Base-by-base conservation (phyloP, 1,139 yeast genomes). In the Meyerozyma carpophila region DNA sequence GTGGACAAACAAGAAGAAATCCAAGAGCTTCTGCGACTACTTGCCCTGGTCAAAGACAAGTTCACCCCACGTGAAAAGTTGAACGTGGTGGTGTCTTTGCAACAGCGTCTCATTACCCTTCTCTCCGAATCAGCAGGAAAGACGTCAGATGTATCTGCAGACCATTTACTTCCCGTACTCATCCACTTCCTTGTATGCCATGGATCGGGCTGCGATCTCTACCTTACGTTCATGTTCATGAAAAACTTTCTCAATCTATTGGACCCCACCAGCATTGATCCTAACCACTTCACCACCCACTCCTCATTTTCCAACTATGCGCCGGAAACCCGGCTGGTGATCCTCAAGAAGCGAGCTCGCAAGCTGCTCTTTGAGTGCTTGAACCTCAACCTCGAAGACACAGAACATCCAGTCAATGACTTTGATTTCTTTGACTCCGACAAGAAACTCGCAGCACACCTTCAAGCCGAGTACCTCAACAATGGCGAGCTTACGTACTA, bases 401-500 rank as follows among this genome's bases (percentile, higher is more conserved):
- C 47, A 24, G 41, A 38, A 8, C 43, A 32, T 34, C 42, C 25
- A 32, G 38, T 29, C 25, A 52, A 47, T 3, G 53, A 52, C 21
- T 47, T 50, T 37, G 51, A 53, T 9, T 65, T 65, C 42, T 66
- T 65, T 51, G 53, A 52, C 10, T 59, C 57, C 42, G 75, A 71
- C 47, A 56, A 55, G 39, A 65, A 59, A 10, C 51, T 70, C 40
- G 56, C 68, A 11, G 55, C 59, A 9, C 60, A 56, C 48, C 55
- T 71, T 13, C 58, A 58, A 46, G 43, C 53, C 10, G 56, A 49
- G n/a, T 65, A 57, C 46, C 56, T 70, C 40, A 70, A 72, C 51
- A 59, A 59, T 26, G 75, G 77, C 3, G 77, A 72, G 46, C 48
- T 65, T 31, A 61, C 59, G 44, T 72, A 64, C 46, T 71, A 70